Evolutionary conservation across 1,139 yeast species (phyloP).

Genomic region (Wickerhamiella pararugosa): DNA sequence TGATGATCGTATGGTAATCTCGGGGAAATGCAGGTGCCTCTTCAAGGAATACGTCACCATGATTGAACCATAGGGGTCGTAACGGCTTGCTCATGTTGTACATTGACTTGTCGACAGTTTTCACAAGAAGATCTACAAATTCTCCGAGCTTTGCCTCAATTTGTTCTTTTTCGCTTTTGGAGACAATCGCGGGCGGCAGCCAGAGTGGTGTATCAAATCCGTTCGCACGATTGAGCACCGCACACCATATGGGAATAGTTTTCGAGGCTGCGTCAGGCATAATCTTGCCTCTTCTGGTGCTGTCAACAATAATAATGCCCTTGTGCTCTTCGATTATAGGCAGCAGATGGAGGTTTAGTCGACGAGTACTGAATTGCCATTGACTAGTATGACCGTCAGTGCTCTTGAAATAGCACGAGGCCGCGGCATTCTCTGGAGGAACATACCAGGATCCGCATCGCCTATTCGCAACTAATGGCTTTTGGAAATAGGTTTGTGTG

Average conservation of each 20-base stretch:
- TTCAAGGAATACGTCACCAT: conserved; percentile 31
- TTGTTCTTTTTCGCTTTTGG: conserved; percentile 41
- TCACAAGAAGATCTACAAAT: conserved; percentile 34
- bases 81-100: conserved; percentile 34
- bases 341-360: conserved; percentile 59
- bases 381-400: conserved; percentile 79
- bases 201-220: conserved; percentile 27
- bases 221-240: conserved; percentile 47
- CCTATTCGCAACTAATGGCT: conserved; percentile 46
- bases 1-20: conserved; percentile 31
- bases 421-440: conserved; percentile 28
- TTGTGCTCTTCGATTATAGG: conserved; percentile 29
- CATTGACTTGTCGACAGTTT: conserved; percentile 20
- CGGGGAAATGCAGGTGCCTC: conserved; percentile 18
- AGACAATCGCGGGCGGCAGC: conserved; percentile 41
- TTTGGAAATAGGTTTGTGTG: conserved; percentile 22
- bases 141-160: conserved; percentile 36
- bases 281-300: conserved; percentile 69
- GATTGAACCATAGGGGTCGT: conserved; percentile 59
- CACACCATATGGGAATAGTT: conserved; percentile 86
- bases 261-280: conserved; percentile 81
- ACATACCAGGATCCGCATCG: conserved; percentile 86
- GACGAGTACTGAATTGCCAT: conserved; percentile 61
- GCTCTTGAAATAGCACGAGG: conserved; percentile 64
- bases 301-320: conserved; percentile 54